phyloP scores from a whole-genome alignment of 768 basidiomycete species.

The Hygrocybe coccinea region DNA sequence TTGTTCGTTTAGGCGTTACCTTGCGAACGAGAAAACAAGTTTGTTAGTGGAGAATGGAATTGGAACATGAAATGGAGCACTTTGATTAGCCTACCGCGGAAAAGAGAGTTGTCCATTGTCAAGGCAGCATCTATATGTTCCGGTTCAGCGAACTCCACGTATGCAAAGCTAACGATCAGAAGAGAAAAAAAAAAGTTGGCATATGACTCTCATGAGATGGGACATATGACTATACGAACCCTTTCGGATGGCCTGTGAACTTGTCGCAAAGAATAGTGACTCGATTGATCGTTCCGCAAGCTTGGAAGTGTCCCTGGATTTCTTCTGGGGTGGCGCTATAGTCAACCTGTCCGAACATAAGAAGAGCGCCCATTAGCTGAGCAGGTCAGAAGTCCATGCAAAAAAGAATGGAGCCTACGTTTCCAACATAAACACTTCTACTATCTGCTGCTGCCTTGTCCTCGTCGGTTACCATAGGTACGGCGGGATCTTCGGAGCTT shows the following conservation, averaged over 20 bases:
- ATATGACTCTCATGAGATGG: conserved; percentile 7
- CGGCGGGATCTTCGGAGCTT: conserved; percentile 41
- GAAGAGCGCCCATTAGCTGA: conserved; percentile 2
- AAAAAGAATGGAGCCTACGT: conserved; percentile 54
- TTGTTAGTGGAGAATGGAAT: neutral
- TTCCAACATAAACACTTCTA: conserved; percentile 92
- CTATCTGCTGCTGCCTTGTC: conserved; percentile 76
- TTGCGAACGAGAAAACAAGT: conserved; percentile 26
- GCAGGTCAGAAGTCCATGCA: conserved; percentile 9
- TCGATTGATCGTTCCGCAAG: conserved; percentile 96
- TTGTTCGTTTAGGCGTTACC: conserved; percentile 96
- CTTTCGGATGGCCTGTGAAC: conserved; percentile 99
- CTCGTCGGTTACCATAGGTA: conserved; percentile 74
- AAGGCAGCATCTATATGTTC: conserved; percentile 87
- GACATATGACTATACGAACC: conserved; percentile 42
- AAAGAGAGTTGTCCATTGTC: conserved; percentile 93
- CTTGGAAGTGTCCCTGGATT: conserved; percentile 94
- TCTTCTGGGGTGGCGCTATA: conserved; percentile 97
- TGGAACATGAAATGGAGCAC: conserved; percentile 34
- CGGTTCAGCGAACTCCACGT: conserved; percentile 96
- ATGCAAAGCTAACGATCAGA: conserved; percentile 88
- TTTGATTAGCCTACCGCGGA: conserved; percentile 89
- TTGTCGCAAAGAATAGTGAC: conserved; percentile 99
- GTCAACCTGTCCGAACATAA: conserved; percentile 67
- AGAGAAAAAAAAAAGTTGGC: neutral